A percentile compares a stretch with the other conserved stretches of the same genome.
These are phyloP conservation scores for Diaporthe ampelina DNA, from an alignment of 2,329 filamentous ascomycete species.

Conservation along the genomic window DNA sequence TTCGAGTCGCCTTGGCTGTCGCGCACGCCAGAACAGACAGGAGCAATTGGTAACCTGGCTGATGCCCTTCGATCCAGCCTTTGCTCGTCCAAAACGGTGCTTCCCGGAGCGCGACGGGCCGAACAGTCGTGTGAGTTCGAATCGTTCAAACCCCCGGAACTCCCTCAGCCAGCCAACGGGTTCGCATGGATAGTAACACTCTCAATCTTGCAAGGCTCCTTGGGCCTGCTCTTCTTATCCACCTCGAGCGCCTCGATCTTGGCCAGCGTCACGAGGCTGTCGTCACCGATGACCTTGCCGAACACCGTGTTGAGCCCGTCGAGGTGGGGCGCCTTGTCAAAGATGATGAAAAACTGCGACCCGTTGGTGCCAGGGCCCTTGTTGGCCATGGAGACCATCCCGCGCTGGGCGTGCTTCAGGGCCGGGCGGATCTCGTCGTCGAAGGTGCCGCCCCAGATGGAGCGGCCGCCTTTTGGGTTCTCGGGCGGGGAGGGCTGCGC, in stretches of 20 bases:
- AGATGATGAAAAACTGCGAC: conserved; percentile 85
- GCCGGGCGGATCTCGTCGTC: conserved; percentile 85
- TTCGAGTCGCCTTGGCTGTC: not conserved
- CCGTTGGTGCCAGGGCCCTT: conserved; percentile 81
- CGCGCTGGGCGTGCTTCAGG: conserved; percentile 76
- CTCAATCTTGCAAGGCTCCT: conserved; percentile 76
- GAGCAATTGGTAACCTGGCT: not conserved
- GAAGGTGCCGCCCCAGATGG: conserved; percentile 81
- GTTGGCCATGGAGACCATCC: conserved; percentile 84
- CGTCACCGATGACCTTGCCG: conserved; percentile 78
- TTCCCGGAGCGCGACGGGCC: not conserved
- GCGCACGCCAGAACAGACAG: not conserved
- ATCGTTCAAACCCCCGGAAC: too few relatives aligned
- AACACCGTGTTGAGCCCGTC: conserved; percentile 90
- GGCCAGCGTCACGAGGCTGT: conserved; percentile 74
- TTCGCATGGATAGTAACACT: conserved; percentile 84
- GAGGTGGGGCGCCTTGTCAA: conserved; percentile 83
- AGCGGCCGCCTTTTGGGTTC: conserved; percentile 77
- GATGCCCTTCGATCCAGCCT: too few relatives aligned
- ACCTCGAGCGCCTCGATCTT: conserved; percentile 80
- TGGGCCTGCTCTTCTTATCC: conserved; percentile 83
- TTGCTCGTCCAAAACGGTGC: too few relatives aligned
- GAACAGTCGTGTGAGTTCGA: not conserved
- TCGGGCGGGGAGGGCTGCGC: conserved; percentile 65
- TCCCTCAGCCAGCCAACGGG: conserved; percentile 73